A percentile compares a stretch with the other conserved stretches of the same genome.
These are phyloP conservation scores for Hibiscus mutabilis DNA, from an alignment of 345 rosid genomes.

Conservation along the genomic window DNA sequence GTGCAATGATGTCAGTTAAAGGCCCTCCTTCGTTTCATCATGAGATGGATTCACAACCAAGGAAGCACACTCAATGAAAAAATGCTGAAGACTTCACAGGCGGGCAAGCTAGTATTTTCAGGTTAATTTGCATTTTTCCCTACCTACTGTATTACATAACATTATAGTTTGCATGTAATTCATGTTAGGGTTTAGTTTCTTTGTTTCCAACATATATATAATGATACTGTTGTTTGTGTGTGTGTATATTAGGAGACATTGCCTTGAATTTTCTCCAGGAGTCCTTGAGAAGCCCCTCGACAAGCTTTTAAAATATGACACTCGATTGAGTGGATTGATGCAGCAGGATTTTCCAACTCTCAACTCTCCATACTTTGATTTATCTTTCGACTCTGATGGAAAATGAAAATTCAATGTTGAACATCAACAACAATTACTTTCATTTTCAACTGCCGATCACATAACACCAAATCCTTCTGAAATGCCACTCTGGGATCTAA, in stretches of 20 bases:
- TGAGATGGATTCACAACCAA: constrained; percentile 17
- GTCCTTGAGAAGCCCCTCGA: constrained; percentile 9
- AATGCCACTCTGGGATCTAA: neutral
- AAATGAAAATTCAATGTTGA: neutral
- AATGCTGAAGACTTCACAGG: constrained; percentile 12
- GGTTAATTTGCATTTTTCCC: neutral
- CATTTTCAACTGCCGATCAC: too few relatives aligned
- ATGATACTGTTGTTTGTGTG: neutral
- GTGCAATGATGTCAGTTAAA: constrained; percentile 7
- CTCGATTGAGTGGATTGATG: neutral
- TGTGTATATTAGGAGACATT: constrained; percentile 14
- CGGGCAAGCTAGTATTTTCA: constrained; percentile 10
- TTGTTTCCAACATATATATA: too few relatives aligned
- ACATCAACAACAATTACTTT: neutral
- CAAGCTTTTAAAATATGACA: constrained; percentile 12
- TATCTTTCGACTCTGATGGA: neutral
- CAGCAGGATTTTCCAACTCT: constrained; percentile 6
- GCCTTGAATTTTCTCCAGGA: constrained; percentile 6
- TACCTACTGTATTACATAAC: too few relatives aligned
- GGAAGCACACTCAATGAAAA: constrained; percentile 16
- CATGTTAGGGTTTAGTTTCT: too few relatives aligned
- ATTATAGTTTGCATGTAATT: too few relatives aligned
- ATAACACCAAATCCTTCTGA: too few relatives aligned
- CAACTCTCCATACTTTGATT: constrained; percentile 5
- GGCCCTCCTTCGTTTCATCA: constrained; percentile 18